These are phyloP conservation scores for Butyriboletus loyo DNA, from an alignment of 768 basidiomycete species.

Conservation along the genomic window DNA sequence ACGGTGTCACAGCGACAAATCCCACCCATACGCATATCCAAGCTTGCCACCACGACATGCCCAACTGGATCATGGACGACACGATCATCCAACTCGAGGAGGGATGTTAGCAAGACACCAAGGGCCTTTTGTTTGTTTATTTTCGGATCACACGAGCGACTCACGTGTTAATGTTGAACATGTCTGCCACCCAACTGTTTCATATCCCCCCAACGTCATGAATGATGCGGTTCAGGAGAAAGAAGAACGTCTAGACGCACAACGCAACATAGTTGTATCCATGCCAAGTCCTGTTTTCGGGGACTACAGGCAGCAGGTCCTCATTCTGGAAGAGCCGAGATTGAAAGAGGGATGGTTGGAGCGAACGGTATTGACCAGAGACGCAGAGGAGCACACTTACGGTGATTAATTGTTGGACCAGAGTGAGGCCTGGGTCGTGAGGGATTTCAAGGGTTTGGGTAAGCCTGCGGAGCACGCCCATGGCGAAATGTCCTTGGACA, in stretches of 20 bases:
- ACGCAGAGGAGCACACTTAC: conserved; percentile 35
- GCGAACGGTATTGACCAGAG: background rate
- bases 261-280: conserved; percentile 65
- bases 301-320: conserved; percentile 66
- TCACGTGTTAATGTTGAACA: conserved; percentile 76
- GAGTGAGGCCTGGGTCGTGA: conserved; percentile 51
- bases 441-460: conserved; percentile 45
- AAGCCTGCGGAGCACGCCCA: conserved; percentile 26
- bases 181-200: conserved; percentile 74
- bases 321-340: conserved; percentile 49
- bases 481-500: conserved; percentile 7
- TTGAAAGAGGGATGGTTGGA: conserved; percentile 9
- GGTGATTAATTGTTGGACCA: conserved; percentile 55
- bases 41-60: conserved; percentile 81
- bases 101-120: conserved; percentile 1
- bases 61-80: conserved; percentile 69
- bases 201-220: conserved; percentile 1
- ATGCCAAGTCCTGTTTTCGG: conserved; percentile 64
- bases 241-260: conserved; percentile 33
- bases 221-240: background rate
- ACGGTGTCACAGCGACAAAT: conserved; percentile 57
- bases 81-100: conserved; percentile 67
- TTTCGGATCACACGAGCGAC: conserved; percentile 21
- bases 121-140: background rate
- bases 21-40: conserved; percentile 78